Evolutionary conservation across 495 filamentous ascomycete species (phyloP).

Genomic region (Staphylotrichum tortipilum): DNA sequence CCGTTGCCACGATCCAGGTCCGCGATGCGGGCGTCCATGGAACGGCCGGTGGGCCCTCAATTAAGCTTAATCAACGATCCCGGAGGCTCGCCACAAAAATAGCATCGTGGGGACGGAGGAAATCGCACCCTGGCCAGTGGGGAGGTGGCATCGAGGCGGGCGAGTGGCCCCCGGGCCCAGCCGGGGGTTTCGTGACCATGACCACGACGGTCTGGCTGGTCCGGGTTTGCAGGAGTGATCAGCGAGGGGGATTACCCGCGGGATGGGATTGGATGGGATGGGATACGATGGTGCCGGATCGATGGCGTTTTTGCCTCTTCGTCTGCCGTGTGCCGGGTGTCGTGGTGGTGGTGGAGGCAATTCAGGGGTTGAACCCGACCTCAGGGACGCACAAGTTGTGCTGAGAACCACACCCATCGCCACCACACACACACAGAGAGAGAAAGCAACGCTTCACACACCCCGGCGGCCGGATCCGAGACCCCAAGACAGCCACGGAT

Average conservation of each 20-base stretch:
- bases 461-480: constrained; percentile 7
- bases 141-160: neutral
- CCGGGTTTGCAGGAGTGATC: constrained; percentile 2
- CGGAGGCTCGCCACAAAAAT: constrained; percentile 28
- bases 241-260: constrained; percentile 4
- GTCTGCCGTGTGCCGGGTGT: constrained; percentile 12
- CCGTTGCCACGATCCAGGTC: constrained; percentile 17
- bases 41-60: constrained; percentile 16
- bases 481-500: constrained; percentile 11
- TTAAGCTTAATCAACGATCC: constrained; percentile 37
- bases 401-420: too few species aligned
- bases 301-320: neutral
- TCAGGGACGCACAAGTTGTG: too few species aligned
- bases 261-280: too few species aligned
- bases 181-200: too few species aligned
- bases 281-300: too few species aligned
- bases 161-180: too few species aligned
- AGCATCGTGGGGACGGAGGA: constrained; percentile 22
- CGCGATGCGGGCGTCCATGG: constrained; percentile 9
- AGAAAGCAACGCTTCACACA: neutral
- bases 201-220: too few species aligned
- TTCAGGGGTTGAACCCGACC: too few species aligned
- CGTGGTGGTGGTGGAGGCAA: too few species aligned
- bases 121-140: too few species aligned
- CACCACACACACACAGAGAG: too few species aligned